Base-by-base conservation (phyloP, 2,329 filamentous ascomycete species). In the Colletotrichum tamarilloi region DNA sequence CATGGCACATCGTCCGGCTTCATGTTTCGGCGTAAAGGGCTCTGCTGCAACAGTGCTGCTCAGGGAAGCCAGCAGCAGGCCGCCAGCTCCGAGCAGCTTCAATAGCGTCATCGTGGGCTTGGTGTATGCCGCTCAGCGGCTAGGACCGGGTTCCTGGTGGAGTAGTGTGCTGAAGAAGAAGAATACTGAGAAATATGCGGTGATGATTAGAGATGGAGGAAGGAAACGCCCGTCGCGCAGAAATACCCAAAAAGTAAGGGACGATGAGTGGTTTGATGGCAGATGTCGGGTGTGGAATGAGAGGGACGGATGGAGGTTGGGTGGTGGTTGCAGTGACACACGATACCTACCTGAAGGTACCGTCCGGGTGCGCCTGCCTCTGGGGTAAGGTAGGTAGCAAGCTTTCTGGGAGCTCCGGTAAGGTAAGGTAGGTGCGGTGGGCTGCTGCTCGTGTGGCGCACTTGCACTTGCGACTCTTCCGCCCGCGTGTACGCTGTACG, bases 1-100 rank as follows among this genome's bases (percentile, higher is more conserved):
- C 75, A 98, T 94, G 1, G 96, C 95, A 83, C 96, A 98, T 76
- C 96, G 90, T 53, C 96, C 96, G 62, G 92, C 87, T 83, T 98
- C 95, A 78, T 98, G 96, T 76, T 91, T 94, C 1, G 87, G 86
- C 0, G 89, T 91, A 70, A 77, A 79, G 24, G 77, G 75, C 52
- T 83, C 77, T 62, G 79, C 79, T 22, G 68, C 68, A 32, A 68
- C 77, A 35, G 9, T 35, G 52, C 78, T 66, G n/a, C 75, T 74
- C 12, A 74, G 53, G 4, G 62, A 52, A 11, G 77, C 75, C 52
- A 82, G 68, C 64, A 84, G 71, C 66, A 81, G 72, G 24, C 77
- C 77, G 19, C 77, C 77, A 65, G 80, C 79, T 75, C 79, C 83
- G 62, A 82, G 74, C 72, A 79, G 78, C 69, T 75, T 76, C 65